Base-by-base conservation (phyloP, 2,329 filamentous ascomycete species). In the Ceratocystis cubensis region DNA sequence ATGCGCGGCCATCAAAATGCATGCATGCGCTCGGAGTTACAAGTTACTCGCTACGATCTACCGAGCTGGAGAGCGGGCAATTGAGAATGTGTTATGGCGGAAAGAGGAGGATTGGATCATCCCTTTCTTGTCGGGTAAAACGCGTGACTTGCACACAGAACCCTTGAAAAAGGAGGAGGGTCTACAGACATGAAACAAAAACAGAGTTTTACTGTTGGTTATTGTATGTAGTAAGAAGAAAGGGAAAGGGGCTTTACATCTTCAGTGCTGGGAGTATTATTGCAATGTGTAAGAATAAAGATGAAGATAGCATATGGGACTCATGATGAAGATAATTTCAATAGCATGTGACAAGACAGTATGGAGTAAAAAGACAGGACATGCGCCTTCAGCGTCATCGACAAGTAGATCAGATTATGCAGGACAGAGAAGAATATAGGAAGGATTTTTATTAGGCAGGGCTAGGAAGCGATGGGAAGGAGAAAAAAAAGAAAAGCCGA, bases 11-110 rank as follows among this genome's bases (percentile, higher is more conserved):
- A 37, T 33, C 7, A 59, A 37, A 33, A 30, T 20, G 48, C 48
- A 37, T 37, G 56, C 30, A 37, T 37, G 28, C 10, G 56, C 28
- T 59, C 28, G 56, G 56, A 59, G 56, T 59, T 59, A 59, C 56
- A 37, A 37, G 56, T 7, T 17, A 20, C 56, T 8, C 17, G 56
- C 56, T 25, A 37, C 22, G 13, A 17, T 59, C n/a, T 30, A 3
- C 56, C 56, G 56, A 59, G 56, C 28, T 59, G 17, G 30, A 37
- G 56, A 59, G 28, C 17, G 30, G 30, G 30, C 30, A 59, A 30
- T 56, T n/a, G 56, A 20, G n/a, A n/a, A 56, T 56, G 50, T 30
- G 28, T 20, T 8, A 33, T 28, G 56, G 20, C n/a, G 56, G 33
- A 37, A 59, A 17, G 56, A 59, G 28, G 15, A 17, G 15, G 25